phyloP scores from a whole-genome alignment of 768 basidiomycete species.

The Boletus rex-veris region DNA sequence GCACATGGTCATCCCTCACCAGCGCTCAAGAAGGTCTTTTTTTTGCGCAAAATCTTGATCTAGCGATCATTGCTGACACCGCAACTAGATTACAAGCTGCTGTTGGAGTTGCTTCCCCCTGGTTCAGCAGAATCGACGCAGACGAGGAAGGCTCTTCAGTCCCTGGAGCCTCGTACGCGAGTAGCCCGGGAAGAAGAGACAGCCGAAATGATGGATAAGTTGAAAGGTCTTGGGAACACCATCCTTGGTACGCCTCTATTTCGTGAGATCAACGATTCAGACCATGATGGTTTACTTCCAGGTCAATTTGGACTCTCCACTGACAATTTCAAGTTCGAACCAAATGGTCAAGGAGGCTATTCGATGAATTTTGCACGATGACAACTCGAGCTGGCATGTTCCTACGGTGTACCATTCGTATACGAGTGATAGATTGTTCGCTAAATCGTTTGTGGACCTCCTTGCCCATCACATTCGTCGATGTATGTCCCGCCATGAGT shows the following conservation, averaged over 20 bases:
- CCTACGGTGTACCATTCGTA: neutral
- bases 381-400: conserved; percentile 8
- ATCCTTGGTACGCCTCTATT: conserved; percentile 60
- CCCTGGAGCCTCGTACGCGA: conserved; percentile 66
- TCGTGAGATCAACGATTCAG: neutral
- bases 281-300: conserved; percentile 25
- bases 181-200: conserved; percentile 83
- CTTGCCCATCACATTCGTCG: conserved; percentile 10
- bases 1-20: conserved; percentile 79
- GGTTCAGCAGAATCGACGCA: conserved; percentile 48
- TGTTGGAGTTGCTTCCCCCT: conserved; percentile 62
- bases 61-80: neutral
- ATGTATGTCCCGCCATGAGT: conserved; percentile 19
- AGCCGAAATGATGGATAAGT: conserved; percentile 85
- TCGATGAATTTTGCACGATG: conserved; percentile 78
- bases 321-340: conserved; percentile 95
- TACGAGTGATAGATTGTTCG: neutral
- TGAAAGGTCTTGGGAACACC: conserved; percentile 90
- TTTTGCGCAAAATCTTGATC: neutral
- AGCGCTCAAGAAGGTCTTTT: conserved; percentile 78
- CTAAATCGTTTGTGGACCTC: neutral
- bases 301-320: conserved; percentile 94
- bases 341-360: conserved; percentile 94
- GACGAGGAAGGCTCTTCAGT: conserved; percentile 46
- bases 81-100: conserved; percentile 66